phyloP scores from a whole-genome alignment of 2,329 filamentous ascomycete species.

The Fusarium austroafricanum region DNA sequence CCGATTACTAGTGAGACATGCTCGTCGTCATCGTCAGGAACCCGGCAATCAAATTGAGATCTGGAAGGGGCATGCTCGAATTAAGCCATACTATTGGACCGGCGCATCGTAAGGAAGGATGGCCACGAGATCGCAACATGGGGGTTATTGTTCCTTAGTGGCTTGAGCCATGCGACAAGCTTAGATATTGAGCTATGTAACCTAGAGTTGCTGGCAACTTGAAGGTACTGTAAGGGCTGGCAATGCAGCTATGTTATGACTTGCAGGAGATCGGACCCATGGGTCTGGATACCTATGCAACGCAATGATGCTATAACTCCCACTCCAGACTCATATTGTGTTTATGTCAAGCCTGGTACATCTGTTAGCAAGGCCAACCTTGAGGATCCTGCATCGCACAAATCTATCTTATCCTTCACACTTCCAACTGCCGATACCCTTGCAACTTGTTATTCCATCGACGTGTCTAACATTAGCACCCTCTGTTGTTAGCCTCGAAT shows the following conservation, averaged over 20 bases:
- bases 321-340: neutral
- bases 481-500: too few species aligned
- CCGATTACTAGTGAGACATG: slow-evolving; percentile 17
- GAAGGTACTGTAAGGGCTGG: neutral
- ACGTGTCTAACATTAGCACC: neutral
- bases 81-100: slow-evolving; percentile 26
- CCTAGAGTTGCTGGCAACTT: neutral
- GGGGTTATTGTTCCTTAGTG: slow-evolving; percentile 5
- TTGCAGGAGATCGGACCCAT: slow-evolving; percentile 8
- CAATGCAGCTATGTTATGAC: neutral
- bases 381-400: neutral
- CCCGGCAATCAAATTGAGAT: slow-evolving; percentile 25
- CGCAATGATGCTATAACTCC: neutral
- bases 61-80: slow-evolving; percentile 35
- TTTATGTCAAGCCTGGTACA: neutral
- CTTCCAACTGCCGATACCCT: neutral
- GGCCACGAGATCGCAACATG: slow-evolving; percentile 21
- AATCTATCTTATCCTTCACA: neutral
- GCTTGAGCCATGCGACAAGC: slow-evolving; percentile 19
- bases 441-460: neutral
- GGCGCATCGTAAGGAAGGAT: slow-evolving; percentile 6
- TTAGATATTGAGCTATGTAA: slow-evolving; percentile 1
- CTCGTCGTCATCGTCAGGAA: slow-evolving; percentile 13
- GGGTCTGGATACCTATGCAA: neutral
- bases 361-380: neutral